Percentiles rank a stretch among this genome's conserved stretches.
Evolutionary conservation across 140 eudicot genomes (phyloP).

Genomic region (Oenanthe javanica): DNA sequence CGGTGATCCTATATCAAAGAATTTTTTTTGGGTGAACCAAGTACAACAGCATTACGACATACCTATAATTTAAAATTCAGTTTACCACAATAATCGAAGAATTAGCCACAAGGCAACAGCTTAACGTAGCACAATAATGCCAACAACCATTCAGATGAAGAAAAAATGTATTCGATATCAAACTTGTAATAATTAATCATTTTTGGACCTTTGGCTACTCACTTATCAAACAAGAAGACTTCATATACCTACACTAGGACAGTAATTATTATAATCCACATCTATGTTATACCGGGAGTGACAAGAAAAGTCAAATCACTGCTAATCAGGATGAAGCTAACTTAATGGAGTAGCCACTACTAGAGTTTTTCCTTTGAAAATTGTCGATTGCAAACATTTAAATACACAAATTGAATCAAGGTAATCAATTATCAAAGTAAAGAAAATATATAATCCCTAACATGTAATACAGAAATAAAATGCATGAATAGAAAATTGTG

Average conservation of each 20-base stretch:
- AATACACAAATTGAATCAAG: background rate
- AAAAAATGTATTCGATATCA: background rate
- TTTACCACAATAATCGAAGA: background rate
- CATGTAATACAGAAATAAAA: background rate
- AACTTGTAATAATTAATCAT: background rate
- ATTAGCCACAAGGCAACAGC: background rate
- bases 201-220: background rate
- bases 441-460: background rate
- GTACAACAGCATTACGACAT: background rate
- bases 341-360: background rate
- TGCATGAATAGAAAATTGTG: background rate
- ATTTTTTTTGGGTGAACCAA: background rate
- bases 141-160: background rate
- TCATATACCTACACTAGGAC: background rate
- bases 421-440: background rate
- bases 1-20: slow-evolving; percentile 17
- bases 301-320: background rate
- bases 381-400: background rate
- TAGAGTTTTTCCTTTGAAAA: background rate
- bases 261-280: background rate
- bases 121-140: background rate
- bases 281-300: background rate
- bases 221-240: background rate
- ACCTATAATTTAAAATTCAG: background rate
- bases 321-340: background rate